Base-by-base conservation (phyloP, 2,329 filamentous ascomycete genomes). In the Rugonectria rugulosa region DNA sequence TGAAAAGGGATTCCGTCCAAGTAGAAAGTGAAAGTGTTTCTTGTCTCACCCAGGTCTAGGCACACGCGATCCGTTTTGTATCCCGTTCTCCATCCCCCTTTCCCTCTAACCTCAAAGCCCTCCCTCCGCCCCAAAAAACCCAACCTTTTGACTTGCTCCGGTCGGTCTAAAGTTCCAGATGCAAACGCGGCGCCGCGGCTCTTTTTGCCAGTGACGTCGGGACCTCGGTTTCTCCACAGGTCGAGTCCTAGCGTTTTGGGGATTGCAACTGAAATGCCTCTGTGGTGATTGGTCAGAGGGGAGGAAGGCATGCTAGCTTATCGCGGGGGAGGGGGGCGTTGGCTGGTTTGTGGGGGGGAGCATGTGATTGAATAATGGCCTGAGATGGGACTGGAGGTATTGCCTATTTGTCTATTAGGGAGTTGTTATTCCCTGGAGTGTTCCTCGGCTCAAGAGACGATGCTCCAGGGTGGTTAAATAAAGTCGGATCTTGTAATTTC, bases 221-320 rank as follows among this genome's bases (percentile, higher is more conserved):
- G 27, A 55, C 59, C 59, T 59, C 59, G 59, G 59, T 36, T 46
- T 51, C 48, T 42, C 58, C 51, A 54, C 21, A 49, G n/a, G 27
- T 23, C 24, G 47, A 27, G 27, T 21, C 15, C n/a, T 31, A 12
- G 47, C 12, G 15, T 11, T 15, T 17, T 23, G 42, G 26, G 10
- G 15, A 15, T 10, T 12, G 41, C 19, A 40, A 17, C 27, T 47
- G 37, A 54, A 59, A 59, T 59, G 20, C 14, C 26, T 6, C 2
- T 7, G 26, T 7, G 3, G 5, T 60, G 31, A 60, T 60, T 60
- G 57, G 57, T 6, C 10, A 12, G 24, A n/a, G 19, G 12, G 17
- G 2, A 7, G 6, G 8, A 26, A 20, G 34, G 15, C 17, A 21
- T 34, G 17, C 20, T 51, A 31, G 37, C 36, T 24, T 32, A 59